A percentile compares a stretch with the other conserved stretches of the same genome.
These are phyloP conservation scores for Ensete glaucum DNA, from an alignment of 176 grass and related monocot species.

Conservation along the genomic window DNA sequence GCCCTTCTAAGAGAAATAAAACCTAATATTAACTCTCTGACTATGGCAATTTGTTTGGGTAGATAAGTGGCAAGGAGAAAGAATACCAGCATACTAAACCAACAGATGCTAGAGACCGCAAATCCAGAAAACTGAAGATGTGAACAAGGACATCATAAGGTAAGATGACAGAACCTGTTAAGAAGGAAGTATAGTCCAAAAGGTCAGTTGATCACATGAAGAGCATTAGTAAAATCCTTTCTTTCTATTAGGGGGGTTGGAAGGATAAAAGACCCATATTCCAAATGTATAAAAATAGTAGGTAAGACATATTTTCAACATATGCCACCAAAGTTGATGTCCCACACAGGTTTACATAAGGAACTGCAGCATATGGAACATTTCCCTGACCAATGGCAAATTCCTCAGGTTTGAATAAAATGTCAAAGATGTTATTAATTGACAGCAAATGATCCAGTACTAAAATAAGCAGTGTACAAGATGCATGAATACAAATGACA, in stretches of 20 bases:
- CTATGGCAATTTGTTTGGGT: not conserved
- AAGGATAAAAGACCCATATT: not conserved
- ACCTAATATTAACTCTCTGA: slow-evolving; percentile 10
- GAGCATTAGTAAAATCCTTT: slow-evolving; percentile 1
- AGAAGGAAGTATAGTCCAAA: slow-evolving; percentile 7
- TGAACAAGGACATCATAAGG: slow-evolving; percentile 64
- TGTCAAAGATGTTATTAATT: not conserved
- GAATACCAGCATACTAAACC: slow-evolving; percentile 71
- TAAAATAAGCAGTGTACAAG: not conserved
- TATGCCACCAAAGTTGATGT: not conserved
- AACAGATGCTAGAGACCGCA: slow-evolving; percentile 54
- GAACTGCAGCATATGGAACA: not conserved
- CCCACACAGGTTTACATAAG: not conserved
- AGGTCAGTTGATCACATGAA: slow-evolving; percentile 17
- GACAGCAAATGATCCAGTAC: not conserved
- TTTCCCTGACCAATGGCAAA: not conserved
- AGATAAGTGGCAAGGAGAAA: slow-evolving; percentile 6
- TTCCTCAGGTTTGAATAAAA: not conserved
- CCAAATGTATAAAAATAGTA: not conserved
- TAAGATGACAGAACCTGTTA: slow-evolving; percentile 43
- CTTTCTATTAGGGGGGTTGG: not conserved
- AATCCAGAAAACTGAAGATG: slow-evolving; percentile 76
- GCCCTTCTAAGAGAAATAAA: slow-evolving; percentile 39
- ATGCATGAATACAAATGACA: no score
- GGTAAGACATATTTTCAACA: not conserved